Evolutionary conservation across 2,329 filamentous ascomycete species (phyloP).

Genomic region (Apiospora marii): DNA sequence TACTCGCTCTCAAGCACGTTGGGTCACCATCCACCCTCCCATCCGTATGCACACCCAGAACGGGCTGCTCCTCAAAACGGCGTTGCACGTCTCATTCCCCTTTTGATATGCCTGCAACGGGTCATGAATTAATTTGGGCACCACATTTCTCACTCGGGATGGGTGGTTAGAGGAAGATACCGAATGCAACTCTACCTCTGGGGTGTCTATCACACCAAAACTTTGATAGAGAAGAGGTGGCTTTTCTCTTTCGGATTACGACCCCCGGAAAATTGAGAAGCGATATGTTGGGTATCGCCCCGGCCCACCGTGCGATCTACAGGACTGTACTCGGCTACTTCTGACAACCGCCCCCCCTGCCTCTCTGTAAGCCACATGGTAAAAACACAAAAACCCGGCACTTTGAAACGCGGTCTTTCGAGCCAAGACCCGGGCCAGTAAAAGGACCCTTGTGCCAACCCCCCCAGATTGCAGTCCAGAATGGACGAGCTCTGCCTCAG

Average conservation of each 20-base stretch:
- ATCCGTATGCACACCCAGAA: background rate
- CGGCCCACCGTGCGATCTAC: constrained; percentile 4
- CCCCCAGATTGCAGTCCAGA: background rate
- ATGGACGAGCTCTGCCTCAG: background rate
- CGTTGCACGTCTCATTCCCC: constrained; percentile 13
- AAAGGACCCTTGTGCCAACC: constrained; percentile 1
- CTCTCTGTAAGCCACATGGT: constrained; percentile 15
- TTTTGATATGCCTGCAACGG: constrained; percentile 3
- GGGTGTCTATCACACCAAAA: background rate
- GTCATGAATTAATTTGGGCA: constrained; percentile 13
- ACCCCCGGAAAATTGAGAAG: constrained; percentile 7
- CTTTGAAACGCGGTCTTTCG: constrained; percentile 14
- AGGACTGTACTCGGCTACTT: background rate
- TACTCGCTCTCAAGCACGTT: constrained; percentile 9
- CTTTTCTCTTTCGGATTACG: background rate
- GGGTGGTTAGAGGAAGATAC: constrained; percentile 18
- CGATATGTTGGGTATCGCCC: background rate
- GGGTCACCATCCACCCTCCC: background rate
- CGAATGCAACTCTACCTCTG: constrained; percentile 15
- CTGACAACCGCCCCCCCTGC: constrained; percentile 4
- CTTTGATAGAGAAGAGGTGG: background rate
- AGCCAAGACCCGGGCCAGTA: background rate
- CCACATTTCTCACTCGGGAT: background rate
- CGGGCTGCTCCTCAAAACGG: background rate
- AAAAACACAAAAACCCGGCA: background rate